Evolutionary conservation across 2,329 filamentous ascomycete genomes (phyloP), one percentile per base, ranked within the genome.

Genomic region (Sclerotiophoma versabilis): DNA sequence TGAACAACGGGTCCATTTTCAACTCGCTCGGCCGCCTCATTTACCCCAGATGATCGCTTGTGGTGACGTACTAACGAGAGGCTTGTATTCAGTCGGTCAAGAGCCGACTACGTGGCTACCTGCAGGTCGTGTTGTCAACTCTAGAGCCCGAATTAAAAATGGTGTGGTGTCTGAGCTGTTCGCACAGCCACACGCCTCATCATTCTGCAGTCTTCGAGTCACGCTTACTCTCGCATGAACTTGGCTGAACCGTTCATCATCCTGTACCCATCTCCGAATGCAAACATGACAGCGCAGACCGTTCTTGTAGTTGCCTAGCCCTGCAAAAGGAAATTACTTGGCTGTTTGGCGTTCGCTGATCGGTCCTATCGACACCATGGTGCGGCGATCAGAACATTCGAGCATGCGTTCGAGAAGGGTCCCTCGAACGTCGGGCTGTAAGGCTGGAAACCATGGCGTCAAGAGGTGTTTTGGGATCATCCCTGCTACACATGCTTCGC

Each of bases 61-160:
- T 52, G 49, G 64, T 71, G 67, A 71, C 68, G 67, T 69, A 71
- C 55, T 36, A 58, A 50, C 38, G 53, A 60, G 60, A 60, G 62
- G 63, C 54, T 54, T 54, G 51, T 46, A 54, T 38, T 46, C 46
- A 45, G 62, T 66, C 65, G 65, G 63, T 66, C 60, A 68, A 66
- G 41, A 47, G 33, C 27, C 47, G 49, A 57, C 55, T 64, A 68
- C 65, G 65, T 68, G 65, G 62, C 64, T 57, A 53, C 48, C 65
- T 60, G 57, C 57, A 54, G 33, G 62, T 59, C 64, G 63, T 47
- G 58, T 52, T 65, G 65, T 65, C 64, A 66, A 62, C 42, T 55
- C 17, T 17, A 46, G 27, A 29, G 45, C 51, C 41, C 36, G 41
- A 25, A 20, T 22, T 41, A 41, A 33, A 32, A 38, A 17, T 19